Evolutionary conservation across 345 rosid species (phyloP).

Genomic region (Linum trigynum): DNA sequence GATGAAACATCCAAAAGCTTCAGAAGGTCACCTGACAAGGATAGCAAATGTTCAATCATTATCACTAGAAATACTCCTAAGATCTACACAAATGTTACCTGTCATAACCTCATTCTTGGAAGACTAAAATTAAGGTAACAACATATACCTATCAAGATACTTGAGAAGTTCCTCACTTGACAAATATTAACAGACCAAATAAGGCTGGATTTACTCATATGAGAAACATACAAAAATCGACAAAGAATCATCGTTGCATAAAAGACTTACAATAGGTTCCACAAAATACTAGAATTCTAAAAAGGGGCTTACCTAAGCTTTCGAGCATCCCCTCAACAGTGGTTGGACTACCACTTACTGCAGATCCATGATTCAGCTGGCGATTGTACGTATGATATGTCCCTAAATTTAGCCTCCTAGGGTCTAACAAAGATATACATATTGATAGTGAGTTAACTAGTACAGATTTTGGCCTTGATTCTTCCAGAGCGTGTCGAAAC

Average conservation of each 20-base stretch:
- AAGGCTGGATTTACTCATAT: neutral
- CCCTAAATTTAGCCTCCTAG: slow-evolving; percentile 64
- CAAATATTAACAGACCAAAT: neutral
- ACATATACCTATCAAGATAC: neutral
- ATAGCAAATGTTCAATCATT: neutral
- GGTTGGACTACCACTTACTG: slow-evolving; percentile 48
- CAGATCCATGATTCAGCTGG: slow-evolving; percentile 53
- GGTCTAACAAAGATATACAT: slow-evolving; percentile 87
- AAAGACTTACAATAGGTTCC: neutral
- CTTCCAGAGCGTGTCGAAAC: slow-evolving; percentile 73
- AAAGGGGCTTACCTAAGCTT: slow-evolving; percentile 55
- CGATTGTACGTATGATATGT: slow-evolving; percentile 51
- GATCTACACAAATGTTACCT: neutral
- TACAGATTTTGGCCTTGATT: slow-evolving; percentile 76
- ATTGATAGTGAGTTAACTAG: slow-evolving; percentile 79
- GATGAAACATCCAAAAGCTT: slow-evolving; percentile 69
- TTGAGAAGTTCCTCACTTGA: neutral
- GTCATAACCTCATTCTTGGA: neutral
- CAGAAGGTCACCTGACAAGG: slow-evolving; percentile 58
- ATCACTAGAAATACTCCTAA: neutral
- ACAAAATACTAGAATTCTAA: neutral
- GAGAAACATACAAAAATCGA: neutral
- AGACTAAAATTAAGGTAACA: neutral
- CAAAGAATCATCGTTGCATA: neutral
- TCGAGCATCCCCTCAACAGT: slow-evolving; percentile 82